These are phyloP conservation scores for Chaetomiaceae sp. DNA, from an alignment of 2,329 filamentous ascomycete species.

Conservation along the genomic window DNA sequence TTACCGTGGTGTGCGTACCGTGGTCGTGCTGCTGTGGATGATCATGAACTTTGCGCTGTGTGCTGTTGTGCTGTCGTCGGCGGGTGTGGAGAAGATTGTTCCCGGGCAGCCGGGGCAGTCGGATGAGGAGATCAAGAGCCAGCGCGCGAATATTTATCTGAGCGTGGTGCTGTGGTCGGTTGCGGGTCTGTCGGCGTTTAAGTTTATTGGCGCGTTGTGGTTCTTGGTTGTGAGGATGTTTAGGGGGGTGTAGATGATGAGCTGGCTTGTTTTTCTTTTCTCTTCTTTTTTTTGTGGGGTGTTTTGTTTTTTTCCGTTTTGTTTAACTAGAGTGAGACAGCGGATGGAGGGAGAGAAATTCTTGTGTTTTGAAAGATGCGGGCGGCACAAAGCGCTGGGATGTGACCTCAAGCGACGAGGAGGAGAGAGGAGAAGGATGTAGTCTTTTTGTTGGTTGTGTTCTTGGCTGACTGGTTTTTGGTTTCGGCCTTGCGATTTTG, in stretches of 20 bases:
- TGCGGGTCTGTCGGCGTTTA: constrained; percentile 75
- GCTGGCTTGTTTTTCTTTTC: not conserved
- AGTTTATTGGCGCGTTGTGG: constrained; percentile 84
- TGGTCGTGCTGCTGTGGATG: constrained; percentile 93
- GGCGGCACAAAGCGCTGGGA: too few species aligned
- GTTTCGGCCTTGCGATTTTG: too few species aligned
- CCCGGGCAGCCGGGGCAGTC: constrained; percentile 35
- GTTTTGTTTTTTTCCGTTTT: too few species aligned
- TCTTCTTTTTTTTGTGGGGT: too few species aligned
- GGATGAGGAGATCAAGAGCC: constrained; percentile 40
- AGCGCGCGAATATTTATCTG: constrained; percentile 75
- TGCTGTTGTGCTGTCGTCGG: constrained; percentile 80
- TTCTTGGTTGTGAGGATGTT: constrained; percentile 89
- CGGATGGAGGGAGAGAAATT: too few species aligned
- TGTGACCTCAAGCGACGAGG: too few species aligned
- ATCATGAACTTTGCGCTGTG: constrained; percentile 88
- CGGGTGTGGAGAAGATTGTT: constrained; percentile 67
- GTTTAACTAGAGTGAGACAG: too few species aligned
- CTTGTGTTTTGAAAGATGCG: too few species aligned
- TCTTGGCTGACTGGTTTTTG: too few species aligned
- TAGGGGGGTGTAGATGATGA: constrained; percentile 60
- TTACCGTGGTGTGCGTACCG: constrained; percentile 90
- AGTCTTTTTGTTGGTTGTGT: too few species aligned
- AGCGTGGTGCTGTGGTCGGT: constrained; percentile 85
- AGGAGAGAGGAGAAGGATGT: too few species aligned